Conservation (phyloP, 2,329 filamentous ascomycete genomes). For the Ophiostoma tasmaniense region DNA sequence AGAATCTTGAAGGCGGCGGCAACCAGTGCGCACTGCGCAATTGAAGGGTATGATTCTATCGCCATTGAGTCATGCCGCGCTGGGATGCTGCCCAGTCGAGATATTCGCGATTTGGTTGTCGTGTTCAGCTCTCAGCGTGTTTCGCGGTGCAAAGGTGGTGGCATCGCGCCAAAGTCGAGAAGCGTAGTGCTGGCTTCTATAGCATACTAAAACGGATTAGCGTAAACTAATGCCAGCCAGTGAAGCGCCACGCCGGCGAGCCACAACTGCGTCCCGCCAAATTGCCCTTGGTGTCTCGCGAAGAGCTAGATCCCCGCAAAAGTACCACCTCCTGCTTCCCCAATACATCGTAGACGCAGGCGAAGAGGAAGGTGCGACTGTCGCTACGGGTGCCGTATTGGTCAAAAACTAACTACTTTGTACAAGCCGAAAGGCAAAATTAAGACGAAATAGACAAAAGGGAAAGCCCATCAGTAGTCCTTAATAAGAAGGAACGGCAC, state of each 20-base stretch:
- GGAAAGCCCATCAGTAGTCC: neutral
- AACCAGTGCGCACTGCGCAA: conserved; percentile 78
- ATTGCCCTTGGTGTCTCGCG: neutral
- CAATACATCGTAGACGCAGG: neutral
- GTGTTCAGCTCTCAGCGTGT: neutral
- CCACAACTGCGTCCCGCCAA: neutral
- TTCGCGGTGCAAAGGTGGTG: neutral
- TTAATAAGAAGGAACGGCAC: neutral
- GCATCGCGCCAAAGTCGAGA: neutral
- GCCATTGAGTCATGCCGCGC: conserved; percentile 47
- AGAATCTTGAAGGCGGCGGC: conserved; percentile 85
- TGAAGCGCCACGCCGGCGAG: neutral
- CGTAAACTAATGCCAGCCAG: neutral
- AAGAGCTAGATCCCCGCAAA: conserved; percentile 1
- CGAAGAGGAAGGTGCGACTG: neutral
- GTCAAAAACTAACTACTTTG: neutral
- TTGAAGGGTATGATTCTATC: conserved; percentile 68
- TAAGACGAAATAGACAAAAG: neutral
- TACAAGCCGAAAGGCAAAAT: neutral
- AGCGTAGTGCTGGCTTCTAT: conserved; percentile 3
- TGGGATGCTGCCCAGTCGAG: conserved; percentile 6
- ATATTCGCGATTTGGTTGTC: neutral
- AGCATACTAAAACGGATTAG: conserved; percentile 15
- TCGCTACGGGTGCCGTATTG: neutral
- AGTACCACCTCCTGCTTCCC: neutral